Conservation (phyloP, 2,329 filamentous ascomycete species). For the Triangularia verruculosa region DNA sequence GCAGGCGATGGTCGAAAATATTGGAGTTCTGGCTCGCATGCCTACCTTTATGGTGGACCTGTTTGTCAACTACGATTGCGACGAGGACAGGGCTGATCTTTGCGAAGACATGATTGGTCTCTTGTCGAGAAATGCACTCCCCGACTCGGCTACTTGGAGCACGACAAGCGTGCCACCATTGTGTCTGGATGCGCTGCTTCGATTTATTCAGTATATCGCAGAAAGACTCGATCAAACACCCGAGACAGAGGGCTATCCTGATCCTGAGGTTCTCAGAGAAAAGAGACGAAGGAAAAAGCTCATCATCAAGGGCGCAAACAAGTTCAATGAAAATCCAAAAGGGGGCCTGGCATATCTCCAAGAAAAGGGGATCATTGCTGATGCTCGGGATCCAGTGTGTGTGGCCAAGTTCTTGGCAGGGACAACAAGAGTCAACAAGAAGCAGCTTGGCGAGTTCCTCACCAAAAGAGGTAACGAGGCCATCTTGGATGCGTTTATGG, state of each 20-base stretch:
- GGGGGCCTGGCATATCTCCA: conserved; percentile 81
- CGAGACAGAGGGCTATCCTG: conserved; percentile 61
- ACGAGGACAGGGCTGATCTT: conserved; percentile 83
- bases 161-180: conserved; percentile 96
- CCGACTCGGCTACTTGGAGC: conserved; percentile 97
- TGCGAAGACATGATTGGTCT: conserved; percentile 95
- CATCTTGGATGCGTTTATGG: conserved; percentile 81
- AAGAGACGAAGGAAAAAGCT: conserved; percentile 79
- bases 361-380: conserved; percentile 79
- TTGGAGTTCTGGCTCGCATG: conserved; percentile 87
- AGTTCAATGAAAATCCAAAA: conserved; percentile 95
- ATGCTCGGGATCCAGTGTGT: conserved; percentile 68
- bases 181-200: conserved; percentile 85
- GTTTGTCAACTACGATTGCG: conserved; percentile 97
- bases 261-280: conserved; percentile 61
- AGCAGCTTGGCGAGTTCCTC: conserved; percentile 84
- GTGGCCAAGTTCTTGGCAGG: conserved; percentile 86
- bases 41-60: conserved; percentile 92
- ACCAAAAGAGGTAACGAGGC: conserved; percentile 86
- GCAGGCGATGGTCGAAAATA: conserved; percentile 97
- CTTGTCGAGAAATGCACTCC: conserved; percentile 88
- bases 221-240: conserved; percentile 76
- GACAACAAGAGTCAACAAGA: conserved; percentile 86
- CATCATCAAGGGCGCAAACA: conserved; percentile 81
- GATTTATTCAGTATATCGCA: conserved; percentile 88